Evolutionary conservation across 768 basidiomycete species (phyloP), one percentile per base, ranked within the genome.

Genomic region (Tylopilus balloui): DNA sequence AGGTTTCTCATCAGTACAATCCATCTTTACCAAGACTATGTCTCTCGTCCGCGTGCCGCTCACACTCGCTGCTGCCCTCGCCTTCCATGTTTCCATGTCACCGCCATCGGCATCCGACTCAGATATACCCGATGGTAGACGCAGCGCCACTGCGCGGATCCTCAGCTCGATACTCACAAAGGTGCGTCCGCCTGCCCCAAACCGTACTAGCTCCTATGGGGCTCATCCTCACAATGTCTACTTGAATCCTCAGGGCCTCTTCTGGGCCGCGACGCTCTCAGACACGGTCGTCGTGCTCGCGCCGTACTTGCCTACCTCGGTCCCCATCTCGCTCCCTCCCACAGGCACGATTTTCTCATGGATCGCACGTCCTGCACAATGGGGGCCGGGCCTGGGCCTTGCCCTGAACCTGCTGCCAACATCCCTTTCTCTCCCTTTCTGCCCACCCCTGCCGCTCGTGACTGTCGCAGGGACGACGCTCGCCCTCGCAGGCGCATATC

Each of bases 31-130:
- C 40, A 39, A 41, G 49, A 15, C 47, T 25, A 42, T 17, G 28
- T 54, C 69, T 29, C 57, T 73, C 36, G 36, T 72, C 40, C 75
- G 71, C 52, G 63, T 78, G 39, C 75, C 76, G 6, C 72, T 71
- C 58, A 67, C 73, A 37, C 56, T 78, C 31, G 61, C 71, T 15
- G 68, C 73, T 15, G 73, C 73, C 57, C 47, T 72, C 40, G 74
- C 72, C 23, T 58, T 78, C 14, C 76, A 77, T 25, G 60, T 69
- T 24, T 69, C 74, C 19, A 63, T 70, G 28, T 79, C 78, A 2
- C 75, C 79, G 34, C 79, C 36, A 1, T 10, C 40, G 3, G 17
- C 34, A 11, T 12, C 42, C 3, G 20, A 25, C 19, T 1, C 24
- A 13, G 39, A 21, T 25, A 28, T 6, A 3, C 14, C 25, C 6